Conservation (phyloP, 2,329 filamentous ascomycete genomes). For the Fusarium pseudograminearum region DNA sequence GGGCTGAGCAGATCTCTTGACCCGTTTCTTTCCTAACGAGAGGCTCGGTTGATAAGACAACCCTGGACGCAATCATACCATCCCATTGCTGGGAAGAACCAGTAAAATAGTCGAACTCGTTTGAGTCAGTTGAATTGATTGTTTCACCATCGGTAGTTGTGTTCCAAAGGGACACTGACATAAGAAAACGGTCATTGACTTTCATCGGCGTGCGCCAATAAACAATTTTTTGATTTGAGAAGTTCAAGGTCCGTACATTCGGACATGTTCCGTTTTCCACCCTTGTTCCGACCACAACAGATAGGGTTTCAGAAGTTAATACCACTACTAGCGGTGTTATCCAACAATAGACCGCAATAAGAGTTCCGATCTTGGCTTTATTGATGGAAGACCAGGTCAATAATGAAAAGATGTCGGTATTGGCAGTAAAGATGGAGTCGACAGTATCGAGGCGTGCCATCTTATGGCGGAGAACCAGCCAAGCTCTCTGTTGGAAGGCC, state of each 20-base stretch:
- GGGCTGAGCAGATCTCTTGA: neutral
- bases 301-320: neutral
- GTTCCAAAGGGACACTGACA: too few relatives aligned
- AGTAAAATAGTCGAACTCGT: neutral
- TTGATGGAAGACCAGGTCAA: neutral
- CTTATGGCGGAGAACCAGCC: neutral
- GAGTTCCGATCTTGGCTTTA: neutral
- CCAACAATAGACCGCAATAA: slow-evolving; percentile 21
- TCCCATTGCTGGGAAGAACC: accelerated
- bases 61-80: neutral
- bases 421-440: slow-evolving; percentile 19
- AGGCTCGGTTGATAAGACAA: neutral
- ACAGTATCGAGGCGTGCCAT: neutral
- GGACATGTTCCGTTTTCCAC: neutral
- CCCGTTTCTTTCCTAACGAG: neutral
- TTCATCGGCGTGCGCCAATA: too few relatives aligned
- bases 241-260: slow-evolving; percentile 19
- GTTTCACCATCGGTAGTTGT: too few relatives aligned
- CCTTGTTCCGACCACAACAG: neutral
- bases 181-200: too few relatives aligned
- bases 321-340: neutral
- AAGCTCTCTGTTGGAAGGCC: slow-evolving; percentile 4
- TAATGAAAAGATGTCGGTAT: neutral
- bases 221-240: slow-evolving; percentile 1
- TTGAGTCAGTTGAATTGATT: too few relatives aligned